These are phyloP conservation scores for Pseudogymnoascus sp. DNA, from an alignment of 2,329 filamentous ascomycete species.

Conservation along the genomic window DNA sequence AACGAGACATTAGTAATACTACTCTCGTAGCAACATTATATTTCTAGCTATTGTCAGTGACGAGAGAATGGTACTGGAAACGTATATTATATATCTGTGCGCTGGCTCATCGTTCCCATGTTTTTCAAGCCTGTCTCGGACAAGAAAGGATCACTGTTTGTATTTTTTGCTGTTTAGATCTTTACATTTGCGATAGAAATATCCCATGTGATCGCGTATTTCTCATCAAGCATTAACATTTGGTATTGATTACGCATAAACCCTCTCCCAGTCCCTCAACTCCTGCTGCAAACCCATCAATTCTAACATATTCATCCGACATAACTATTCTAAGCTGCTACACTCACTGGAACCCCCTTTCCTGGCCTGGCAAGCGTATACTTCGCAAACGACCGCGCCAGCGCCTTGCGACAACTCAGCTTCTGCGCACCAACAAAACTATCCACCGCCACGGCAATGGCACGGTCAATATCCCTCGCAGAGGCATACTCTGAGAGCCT, in stretches of 20 bases:
- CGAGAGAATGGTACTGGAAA: background rate
- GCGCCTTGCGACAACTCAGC: conserved; percentile 92
- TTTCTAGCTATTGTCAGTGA: background rate
- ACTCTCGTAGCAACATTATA: background rate
- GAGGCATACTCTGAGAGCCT: conserved; percentile 93
- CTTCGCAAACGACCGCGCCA: conserved; percentile 91
- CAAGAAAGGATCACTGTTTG: background rate
- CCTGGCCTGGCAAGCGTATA: conserved; percentile 52
- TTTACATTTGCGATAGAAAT: background rate
- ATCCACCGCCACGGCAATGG: conserved; percentile 92
- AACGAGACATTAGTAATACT: conserved; percentile 8
- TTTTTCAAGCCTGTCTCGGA: background rate
- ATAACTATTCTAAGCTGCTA: background rate
- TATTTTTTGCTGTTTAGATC: background rate
- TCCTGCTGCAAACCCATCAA: conserved; percentile 2
- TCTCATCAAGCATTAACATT: conserved; percentile 9
- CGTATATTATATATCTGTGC: background rate
- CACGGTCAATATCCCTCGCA: conserved; percentile 84
- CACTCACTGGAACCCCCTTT: background rate
- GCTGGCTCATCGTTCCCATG: background rate
- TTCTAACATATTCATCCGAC: background rate
- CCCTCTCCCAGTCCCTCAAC: background rate
- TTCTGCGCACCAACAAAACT: conserved; percentile 96
- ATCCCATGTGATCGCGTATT: background rate
- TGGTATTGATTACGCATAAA: background rate